These are phyloP conservation scores for Eucalyptus marginata DNA, from an alignment of 345 rosid genomes.

Conservation along the genomic window DNA sequence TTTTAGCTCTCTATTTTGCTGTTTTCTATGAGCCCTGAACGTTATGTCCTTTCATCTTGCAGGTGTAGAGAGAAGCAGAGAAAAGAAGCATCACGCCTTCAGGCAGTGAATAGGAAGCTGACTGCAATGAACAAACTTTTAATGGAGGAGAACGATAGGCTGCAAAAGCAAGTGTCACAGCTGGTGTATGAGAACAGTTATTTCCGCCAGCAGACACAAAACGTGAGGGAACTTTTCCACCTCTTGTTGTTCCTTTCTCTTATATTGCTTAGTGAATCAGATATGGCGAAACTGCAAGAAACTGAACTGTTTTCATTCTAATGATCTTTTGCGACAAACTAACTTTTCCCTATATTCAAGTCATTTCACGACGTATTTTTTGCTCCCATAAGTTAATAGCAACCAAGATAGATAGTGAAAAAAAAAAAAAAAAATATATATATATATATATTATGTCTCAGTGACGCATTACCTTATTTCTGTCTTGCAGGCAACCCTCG, in stretches of 20 bases:
- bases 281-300: neutral
- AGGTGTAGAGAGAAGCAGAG: conserved; percentile 78
- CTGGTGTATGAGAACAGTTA: conserved; percentile 69
- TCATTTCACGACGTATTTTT: neutral
- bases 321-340: neutral
- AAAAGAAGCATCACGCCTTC: conserved; percentile 67
- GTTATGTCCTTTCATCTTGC: neutral
- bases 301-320: neutral
- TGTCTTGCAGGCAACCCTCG: conserved; percentile 29
- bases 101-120: conserved; percentile 67
- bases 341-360: neutral
- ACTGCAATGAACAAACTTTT: conserved; percentile 79
- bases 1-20: neutral
- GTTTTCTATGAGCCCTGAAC: neutral
- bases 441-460: neutral
- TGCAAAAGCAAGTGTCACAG: conserved; percentile 77
- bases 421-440: too few species aligned
- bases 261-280: neutral
- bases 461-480: neutral
- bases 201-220: conserved; percentile 65
- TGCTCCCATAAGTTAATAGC: neutral
- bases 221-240: conserved; percentile 9
- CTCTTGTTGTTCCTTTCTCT: neutral
- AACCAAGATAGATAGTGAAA: neutral
- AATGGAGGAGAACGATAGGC: conserved; percentile 77